These are phyloP conservation scores for Groenewaldozyma auringiensis DNA, from an alignment of 1,139 yeast species.

Conservation along the genomic window DNA sequence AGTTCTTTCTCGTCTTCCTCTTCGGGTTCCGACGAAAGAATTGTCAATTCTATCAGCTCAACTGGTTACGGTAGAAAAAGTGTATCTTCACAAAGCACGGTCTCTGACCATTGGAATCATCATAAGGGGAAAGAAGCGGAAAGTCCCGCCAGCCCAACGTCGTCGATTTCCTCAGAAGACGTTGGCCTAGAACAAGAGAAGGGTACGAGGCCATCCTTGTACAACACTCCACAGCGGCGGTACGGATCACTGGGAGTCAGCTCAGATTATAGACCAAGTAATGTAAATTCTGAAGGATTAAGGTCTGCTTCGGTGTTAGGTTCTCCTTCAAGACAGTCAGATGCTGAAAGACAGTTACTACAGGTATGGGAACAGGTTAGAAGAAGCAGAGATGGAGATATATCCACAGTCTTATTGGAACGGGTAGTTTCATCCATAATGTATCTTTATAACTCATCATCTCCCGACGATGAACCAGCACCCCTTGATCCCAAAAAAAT, in stretches of 20 bases:
- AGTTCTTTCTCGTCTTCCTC: background rate
- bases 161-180: background rate
- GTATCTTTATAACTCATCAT: conserved; percentile 15
- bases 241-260: background rate
- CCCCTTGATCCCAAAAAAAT: conserved; percentile 12
- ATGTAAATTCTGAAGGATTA: background rate
- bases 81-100: background rate
- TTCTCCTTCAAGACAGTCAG: conserved; percentile 17
- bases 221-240: background rate
- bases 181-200: background rate
- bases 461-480: conserved; percentile 1
- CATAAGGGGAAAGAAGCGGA: background rate
- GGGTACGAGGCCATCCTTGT: background rate
- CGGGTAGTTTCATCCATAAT: conserved; percentile 23
- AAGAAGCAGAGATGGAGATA: conserved; percentile 14
- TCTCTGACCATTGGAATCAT: background rate
- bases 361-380: conserved; percentile 19
- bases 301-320: background rate
- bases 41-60: background rate
- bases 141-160: background rate
- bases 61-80: background rate
- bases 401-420: conserved; percentile 22
- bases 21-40: background rate
- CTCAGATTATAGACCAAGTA: background rate
- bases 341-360: conserved; percentile 23